Conservation (phyloP, 345 rosid species). For the Viola odorata region DNA sequence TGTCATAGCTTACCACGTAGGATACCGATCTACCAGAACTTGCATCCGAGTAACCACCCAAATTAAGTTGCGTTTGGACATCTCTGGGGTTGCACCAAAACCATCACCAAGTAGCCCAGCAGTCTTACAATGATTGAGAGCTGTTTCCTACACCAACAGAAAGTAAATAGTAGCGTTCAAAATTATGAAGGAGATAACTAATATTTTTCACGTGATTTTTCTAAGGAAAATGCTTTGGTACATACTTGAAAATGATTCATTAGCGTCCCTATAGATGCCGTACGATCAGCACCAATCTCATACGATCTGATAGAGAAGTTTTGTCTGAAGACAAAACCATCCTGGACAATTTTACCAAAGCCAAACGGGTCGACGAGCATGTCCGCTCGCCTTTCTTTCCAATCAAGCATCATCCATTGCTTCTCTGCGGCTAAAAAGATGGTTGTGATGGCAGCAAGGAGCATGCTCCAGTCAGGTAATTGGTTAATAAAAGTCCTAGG, state of each 20-base stretch:
- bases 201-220: background rate
- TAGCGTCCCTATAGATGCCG: slow-evolving; percentile 91
- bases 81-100: slow-evolving; percentile 96
- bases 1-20: slow-evolving; percentile 65
- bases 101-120: slow-evolving; percentile 92
- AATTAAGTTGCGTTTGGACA: slow-evolving; percentile 81
- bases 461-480: slow-evolving; percentile 99
- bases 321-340: slow-evolving; percentile 78
- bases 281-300: slow-evolving; percentile 97
- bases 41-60: slow-evolving; percentile 98
- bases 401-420: slow-evolving; percentile 99
- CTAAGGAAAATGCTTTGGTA: background rate
- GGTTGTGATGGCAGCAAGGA: slow-evolving; percentile 96
- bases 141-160: slow-evolving; percentile 67
- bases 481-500: slow-evolving; percentile 93
- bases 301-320: slow-evolving; percentile 91
- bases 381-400: slow-evolving; percentile 89
- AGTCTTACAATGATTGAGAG: slow-evolving; percentile 79
- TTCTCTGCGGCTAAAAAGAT: slow-evolving; percentile 97
- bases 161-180: slow-evolving; percentile 6
- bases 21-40: slow-evolving; percentile 88
- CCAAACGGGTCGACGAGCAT: slow-evolving; percentile 81
- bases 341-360: slow-evolving; percentile 82
- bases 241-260: slow-evolving; percentile 96
- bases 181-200: background rate